A percentile compares a stretch with the other conserved stretches of the same genome.
Evolutionary conservation across 2,329 filamentous ascomycete species (phyloP).

Genomic region (Elsinoe fawcettii): DNA sequence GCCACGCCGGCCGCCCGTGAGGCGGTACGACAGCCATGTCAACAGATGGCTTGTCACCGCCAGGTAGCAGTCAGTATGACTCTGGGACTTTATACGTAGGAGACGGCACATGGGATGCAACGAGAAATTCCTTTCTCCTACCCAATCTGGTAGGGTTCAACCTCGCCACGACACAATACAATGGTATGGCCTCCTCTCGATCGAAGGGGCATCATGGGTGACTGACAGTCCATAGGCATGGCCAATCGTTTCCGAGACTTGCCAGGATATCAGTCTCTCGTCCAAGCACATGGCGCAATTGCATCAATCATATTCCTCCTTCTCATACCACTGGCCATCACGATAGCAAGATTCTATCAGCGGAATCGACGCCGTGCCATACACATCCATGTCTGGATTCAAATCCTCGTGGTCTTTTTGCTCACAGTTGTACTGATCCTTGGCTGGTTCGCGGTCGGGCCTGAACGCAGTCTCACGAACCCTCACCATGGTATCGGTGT

Average conservation of each 20-base stretch:
- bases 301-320: conserved; percentile 67
- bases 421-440: conserved; percentile 65
- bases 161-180: conserved; percentile 76
- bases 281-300: conserved; percentile 64
- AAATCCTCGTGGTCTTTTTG: conserved; percentile 60
- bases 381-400: conserved; percentile 64
- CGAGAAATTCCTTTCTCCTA: conserved; percentile 67
- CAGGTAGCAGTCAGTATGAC: conserved; percentile 64
- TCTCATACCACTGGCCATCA: conserved; percentile 64
- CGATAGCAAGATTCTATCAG: conserved; percentile 64
- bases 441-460: conserved; percentile 72
- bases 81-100: conserved; percentile 69
- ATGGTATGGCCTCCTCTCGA: conserved; percentile 49
- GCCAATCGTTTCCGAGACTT: conserved; percentile 67
- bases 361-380: conserved; percentile 54
- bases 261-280: conserved; percentile 60
- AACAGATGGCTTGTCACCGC: conserved; percentile 48
- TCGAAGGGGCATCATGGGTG: not conserved
- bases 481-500: conserved; percentile 80
- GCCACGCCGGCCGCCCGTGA: not conserved
- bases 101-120: conserved; percentile 76
- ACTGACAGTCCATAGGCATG: conserved; percentile 54
- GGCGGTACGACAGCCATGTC: conserved; percentile 22
- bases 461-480: conserved; percentile 63
- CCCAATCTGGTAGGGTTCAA: conserved; percentile 70